A percentile compares a stretch with the other conserved stretches of the same genome.
phyloP scores from a whole-genome alignment of 2,329 filamentous ascomycete species.

The Fusarium euwallaceae region DNA sequence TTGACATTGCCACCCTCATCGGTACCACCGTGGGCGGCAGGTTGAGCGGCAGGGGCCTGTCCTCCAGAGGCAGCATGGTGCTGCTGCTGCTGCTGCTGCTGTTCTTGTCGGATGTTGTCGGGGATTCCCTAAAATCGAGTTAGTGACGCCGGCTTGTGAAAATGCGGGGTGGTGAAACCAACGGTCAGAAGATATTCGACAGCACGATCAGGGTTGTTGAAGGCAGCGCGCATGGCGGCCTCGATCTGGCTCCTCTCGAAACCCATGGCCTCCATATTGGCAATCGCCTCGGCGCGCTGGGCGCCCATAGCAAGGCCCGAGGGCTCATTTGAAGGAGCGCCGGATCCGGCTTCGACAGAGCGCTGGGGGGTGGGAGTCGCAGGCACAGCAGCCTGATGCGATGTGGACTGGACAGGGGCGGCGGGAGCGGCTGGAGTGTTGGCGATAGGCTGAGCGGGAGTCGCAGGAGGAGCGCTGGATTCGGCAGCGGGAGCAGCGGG shows the following conservation, averaged over 20 bases:
- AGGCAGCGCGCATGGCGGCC: conserved; percentile 94
- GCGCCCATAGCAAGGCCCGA: conserved; percentile 89
- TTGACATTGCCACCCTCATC: conserved; percentile 79
- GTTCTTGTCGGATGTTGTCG: conserved; percentile 81
- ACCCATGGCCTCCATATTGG: conserved; percentile 97
- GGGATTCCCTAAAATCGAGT: conserved; percentile 80
- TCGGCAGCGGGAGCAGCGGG: conserved; percentile 67
- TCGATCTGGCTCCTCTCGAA: conserved; percentile 92
- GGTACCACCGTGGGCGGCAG: conserved; percentile 60
- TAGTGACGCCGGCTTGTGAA: conserved; percentile 16
- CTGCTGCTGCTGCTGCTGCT: conserved; percentile 72
- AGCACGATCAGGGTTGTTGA: conserved; percentile 95
- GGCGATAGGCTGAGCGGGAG: conserved; percentile 66
- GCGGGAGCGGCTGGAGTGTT: conserved; percentile 72
- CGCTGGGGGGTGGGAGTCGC: conserved; percentile 68
- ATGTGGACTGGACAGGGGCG: conserved; percentile 54
- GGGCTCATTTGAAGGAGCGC: conserved; percentile 66
- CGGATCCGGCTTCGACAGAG: conserved; percentile 53
- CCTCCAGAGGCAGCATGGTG: conserved; percentile 53
- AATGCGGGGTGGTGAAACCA: conserved; percentile 52
- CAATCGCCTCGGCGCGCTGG: conserved; percentile 84
- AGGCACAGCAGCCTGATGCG: conserved; percentile 64
- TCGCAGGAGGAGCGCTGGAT: conserved; percentile 71
- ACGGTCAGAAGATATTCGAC: conserved; percentile 95
- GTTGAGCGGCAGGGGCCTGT: conserved; percentile 56